Evolutionary conservation across 495 filamentous ascomycete species (phyloP), one percentile per base, ranked within the genome.

Genomic region (Podospora pseudoanserina): DNA sequence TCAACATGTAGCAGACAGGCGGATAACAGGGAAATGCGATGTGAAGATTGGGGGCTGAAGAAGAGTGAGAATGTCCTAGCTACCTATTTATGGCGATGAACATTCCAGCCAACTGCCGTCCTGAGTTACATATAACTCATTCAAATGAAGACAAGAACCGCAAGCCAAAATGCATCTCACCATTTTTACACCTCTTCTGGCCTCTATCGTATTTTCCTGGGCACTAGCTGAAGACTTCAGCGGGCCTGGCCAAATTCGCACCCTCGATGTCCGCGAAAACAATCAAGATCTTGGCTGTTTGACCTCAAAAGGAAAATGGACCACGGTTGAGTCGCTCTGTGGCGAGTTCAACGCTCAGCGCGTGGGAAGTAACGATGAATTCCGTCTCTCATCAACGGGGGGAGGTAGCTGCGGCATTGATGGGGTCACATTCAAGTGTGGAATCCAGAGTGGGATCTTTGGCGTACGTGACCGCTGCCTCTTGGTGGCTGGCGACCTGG

Each of bases 271-370:
- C 59, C 23, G 59, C 34, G 9, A 3, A 7, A 53, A 30, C 59
- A 44, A 71, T 49, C 56, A 63, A 9, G 66, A 71, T 20, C 63
- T 71, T 5, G 70, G 70, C 27, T 71, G 70, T 60, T 32, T 71
- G 15, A 71, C 70, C 32, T 39, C 57, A 28, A 13, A 15, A 4
- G 70, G 70, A 13, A 49, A 64, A 20, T 71, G 67, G 70, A 71
- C 70, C 9, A 49, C 39, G n/a, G 34, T 69, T 60, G 67, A 69
- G 54, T n/a, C 63, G 5, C 59, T 23, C 1, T 71, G 70, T 60
- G 70, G 64, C 27, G 18, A 26, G n/a, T 71, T 71, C 13, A 6
- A 20, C 5, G 60, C 66, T 16, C 26, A 55, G 15, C 49, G 13
- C 9, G 23, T 54, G 30, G 7, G 20, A 27, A 58, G 23, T 30